Conservation (phyloP, 2,329 filamentous ascomycete genomes). For the Aspergillus novoparasiticus region DNA sequence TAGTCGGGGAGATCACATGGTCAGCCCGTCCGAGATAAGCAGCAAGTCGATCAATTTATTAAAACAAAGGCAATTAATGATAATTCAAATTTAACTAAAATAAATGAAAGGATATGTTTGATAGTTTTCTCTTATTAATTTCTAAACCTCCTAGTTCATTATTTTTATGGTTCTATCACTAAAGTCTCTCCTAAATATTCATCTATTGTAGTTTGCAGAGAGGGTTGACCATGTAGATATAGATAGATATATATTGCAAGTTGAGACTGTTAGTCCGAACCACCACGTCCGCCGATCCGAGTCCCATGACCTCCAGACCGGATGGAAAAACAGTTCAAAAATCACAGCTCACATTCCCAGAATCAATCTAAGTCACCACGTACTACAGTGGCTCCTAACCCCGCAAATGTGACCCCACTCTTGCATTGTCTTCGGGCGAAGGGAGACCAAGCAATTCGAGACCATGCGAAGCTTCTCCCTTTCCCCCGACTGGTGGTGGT, state of each 20-base stretch:
- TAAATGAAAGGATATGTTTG: too few species aligned
- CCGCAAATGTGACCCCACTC: background rate
- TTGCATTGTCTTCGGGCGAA: background rate
- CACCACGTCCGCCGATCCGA: background rate
- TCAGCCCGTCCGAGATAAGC: background rate
- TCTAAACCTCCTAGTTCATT: too few species aligned
- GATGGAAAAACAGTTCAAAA: background rate
- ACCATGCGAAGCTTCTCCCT: background rate
- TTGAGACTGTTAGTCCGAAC: background rate
- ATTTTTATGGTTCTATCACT: too few species aligned
- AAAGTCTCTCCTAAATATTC: too few species aligned
- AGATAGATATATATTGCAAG: too few species aligned
- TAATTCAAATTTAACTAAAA: background rate
- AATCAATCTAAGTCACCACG: background rate
- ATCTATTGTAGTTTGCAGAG: too few species aligned
- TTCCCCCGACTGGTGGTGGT: background rate
- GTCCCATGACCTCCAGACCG: background rate
- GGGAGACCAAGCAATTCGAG: slow-evolving; percentile 2
- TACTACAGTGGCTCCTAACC: background rate
- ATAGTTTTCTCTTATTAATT: too few species aligned
- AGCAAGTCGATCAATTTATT: background rate
- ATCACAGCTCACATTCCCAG: background rate
- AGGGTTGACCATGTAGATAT: too few species aligned
- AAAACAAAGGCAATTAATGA: background rate
- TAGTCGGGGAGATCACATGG: background rate